These are phyloP conservation scores for Prunus dulcis DNA, from an alignment of 306 rosid species.

Conservation along the genomic window DNA sequence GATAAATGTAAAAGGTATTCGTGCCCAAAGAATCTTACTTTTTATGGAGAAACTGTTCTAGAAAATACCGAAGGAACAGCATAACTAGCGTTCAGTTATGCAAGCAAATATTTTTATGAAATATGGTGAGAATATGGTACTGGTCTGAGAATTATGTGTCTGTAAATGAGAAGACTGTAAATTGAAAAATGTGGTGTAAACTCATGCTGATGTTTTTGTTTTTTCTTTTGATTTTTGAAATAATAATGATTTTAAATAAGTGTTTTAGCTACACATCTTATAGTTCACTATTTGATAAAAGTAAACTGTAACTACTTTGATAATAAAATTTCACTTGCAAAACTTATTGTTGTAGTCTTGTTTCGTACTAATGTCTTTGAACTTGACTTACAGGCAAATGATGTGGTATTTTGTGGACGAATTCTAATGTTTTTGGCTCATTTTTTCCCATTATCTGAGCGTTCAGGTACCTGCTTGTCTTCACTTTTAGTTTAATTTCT, in stretches of 20 bases:
- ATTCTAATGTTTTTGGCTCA: constrained; percentile 97
- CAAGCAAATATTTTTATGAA: not conserved
- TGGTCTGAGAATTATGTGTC: not conserved
- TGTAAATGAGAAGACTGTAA: not conserved
- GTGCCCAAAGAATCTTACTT: not conserved
- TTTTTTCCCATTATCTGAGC: constrained; percentile 92
- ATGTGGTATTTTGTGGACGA: constrained; percentile 95
- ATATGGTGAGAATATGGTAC: not conserved
- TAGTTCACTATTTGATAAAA: not conserved
- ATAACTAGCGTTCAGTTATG: not conserved
- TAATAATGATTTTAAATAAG: not conserved
- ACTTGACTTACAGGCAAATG: constrained; percentile 64
- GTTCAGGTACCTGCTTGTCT: constrained; percentile 60
- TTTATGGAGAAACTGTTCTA: not conserved
- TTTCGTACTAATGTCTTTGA: constrained; percentile 11
- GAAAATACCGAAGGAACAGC: not conserved
- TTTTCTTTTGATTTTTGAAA: not conserved
- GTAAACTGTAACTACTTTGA: not conserved
- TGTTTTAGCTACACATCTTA: not conserved
- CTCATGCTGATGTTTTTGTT: not conserved
- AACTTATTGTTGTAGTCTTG: not conserved
- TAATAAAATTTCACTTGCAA: constrained; percentile 1
- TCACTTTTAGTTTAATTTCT: constrained; percentile 18
- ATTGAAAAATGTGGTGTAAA: not conserved
- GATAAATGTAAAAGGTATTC: not conserved